Percentiles rank a stretch among this genome's conserved stretches.
Conservation (phyloP, 2,329 filamentous ascomycete species). For the Penicillium sumatraense region DNA sequence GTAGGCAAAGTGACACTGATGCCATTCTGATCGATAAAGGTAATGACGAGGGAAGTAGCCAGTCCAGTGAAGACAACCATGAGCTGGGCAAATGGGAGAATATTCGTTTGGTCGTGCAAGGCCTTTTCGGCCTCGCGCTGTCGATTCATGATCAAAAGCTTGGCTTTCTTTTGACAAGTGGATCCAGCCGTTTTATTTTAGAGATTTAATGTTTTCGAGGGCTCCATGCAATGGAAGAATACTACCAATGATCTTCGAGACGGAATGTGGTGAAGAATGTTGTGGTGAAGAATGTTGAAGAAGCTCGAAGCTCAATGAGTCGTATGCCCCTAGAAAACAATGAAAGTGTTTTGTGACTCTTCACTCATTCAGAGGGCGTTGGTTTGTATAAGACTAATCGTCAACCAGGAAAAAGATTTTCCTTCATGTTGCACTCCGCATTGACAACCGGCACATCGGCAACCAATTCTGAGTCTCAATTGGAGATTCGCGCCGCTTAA, state of each 20-base stretch:
- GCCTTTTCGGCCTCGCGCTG: constrained; percentile 49
- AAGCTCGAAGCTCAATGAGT: neutral
- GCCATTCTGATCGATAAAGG: constrained; percentile 63
- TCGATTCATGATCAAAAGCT: constrained; percentile 31
- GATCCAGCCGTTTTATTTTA: neutral
- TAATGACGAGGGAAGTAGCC: constrained; percentile 58
- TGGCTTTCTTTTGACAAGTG: neutral
- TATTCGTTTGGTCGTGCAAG: constrained; percentile 62
- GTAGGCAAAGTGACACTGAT: constrained; percentile 60
- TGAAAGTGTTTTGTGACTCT: too few relatives aligned
- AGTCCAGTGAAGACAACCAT: constrained; percentile 57
- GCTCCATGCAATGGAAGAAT: neutral
- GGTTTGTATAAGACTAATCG: constrained; percentile 4
- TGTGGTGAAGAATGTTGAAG: too few relatives aligned
- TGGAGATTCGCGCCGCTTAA: constrained; percentile 22
- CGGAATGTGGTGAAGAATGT: neutral
- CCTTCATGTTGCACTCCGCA: constrained; percentile 11
- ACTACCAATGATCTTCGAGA: neutral
- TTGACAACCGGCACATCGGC: constrained; percentile 21
- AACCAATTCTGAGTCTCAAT: constrained; percentile 18
- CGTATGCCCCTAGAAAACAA: too few relatives aligned
- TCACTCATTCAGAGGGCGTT: neutral
- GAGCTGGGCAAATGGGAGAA: constrained; percentile 56
- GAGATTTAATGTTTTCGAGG: neutral
- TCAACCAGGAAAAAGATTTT: constrained; percentile 7